Evolutionary conservation across 306 rosid genomes (phyloP), one percentile per base, ranked within the genome.

Genomic region (Vachellia collinsii): DNA sequence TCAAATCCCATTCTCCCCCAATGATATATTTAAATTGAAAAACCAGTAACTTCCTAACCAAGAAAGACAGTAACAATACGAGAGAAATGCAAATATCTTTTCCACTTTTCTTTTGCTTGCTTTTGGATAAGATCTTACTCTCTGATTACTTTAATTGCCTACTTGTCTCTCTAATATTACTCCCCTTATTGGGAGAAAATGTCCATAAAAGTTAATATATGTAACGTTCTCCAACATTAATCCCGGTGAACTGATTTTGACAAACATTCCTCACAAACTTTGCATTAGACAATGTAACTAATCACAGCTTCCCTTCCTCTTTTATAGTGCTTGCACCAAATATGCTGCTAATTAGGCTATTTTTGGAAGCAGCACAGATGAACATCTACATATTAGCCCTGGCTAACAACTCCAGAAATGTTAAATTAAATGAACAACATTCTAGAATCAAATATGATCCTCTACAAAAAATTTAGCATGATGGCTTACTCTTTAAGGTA

Each of bases 401-500:
- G 54, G n/a, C 74, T 50, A 13, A 70, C 41, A 11, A 23, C 12
- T 17, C 10, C n/a, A 70, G 39, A 0, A 70, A 20, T 11, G 36
- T 70, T 44, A 43, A 43, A 22, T 11, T 11, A 70, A 70, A 43
- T 22, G 23, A 43, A 22, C 56, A 46, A 46, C 38, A 23, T 23
- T 70, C 74, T 43, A 70, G 36, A 56, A 56, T n/a, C 63, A 56
- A 77, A 75, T 37, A 14, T 25, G 53, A 81, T 46, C 16, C 29
- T 78, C 61, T 23, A 80, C 61, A 54, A 54, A 62, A 47, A 80
- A 73, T 22, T 76, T 47, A 39, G 64, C 77, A 80, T 29, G 37
- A 65, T 62, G 77, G 85, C 94, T 88, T 85, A 93, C 97, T 81
- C 85, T 87, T 91, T 47, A 88, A 70, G 82, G 86, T 42, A 77